Evolutionary conservation across 2,329 filamentous ascomycete species (phyloP), one percentile per base, ranked within the genome.

Genomic region (Diaporthe citri): DNA sequence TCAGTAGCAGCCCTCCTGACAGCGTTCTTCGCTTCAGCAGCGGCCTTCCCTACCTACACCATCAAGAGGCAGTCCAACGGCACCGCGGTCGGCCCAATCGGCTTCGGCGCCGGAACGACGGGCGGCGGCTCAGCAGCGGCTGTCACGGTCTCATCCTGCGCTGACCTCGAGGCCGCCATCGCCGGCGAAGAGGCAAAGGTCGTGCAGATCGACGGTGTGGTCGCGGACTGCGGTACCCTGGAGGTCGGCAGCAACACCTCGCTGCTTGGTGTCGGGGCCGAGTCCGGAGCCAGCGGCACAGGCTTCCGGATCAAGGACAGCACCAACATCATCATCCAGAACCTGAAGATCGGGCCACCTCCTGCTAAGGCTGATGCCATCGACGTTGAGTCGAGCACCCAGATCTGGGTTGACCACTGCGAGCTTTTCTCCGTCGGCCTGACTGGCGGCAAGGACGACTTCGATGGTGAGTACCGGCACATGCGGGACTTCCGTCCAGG

Each of bases 401-500:
- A 87, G 64, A 81, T 85, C 77, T 90, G 88, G 88, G 82, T 90
- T 69, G 88, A 90, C 80, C 88, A 90, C 80, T 83, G 85, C 78
- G 88, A 90, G 75, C 82, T 90, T n/a, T 88, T 85, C 9, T 69
- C 64, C 15, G 87, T 86, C 25, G 85, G 90, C 81, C 77, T 76
- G 31, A 82, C 86, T 76, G 84, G 90, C 79, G 87, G 85, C 82
- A 90, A 90, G 80, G 88, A 90, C 80, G 89, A 88, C 83, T 90
- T 90, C 79, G 89, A 90, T 74, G 64, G 64, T 69, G 28, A 69
- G 64, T 55, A 1, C 1, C 10, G 7, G 1, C 9, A 66, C 17
- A 66, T 25, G 3, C 17, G 28, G 7, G 22, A 20, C 31, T 66
- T 51, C 13, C 17, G 28, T 9, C n/a, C 2, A 51, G 3, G 20